Evolutionary conservation across 1,284 basidiomycete species (phyloP).

Genomic region (Sphaerobolus stellatus): DNA sequence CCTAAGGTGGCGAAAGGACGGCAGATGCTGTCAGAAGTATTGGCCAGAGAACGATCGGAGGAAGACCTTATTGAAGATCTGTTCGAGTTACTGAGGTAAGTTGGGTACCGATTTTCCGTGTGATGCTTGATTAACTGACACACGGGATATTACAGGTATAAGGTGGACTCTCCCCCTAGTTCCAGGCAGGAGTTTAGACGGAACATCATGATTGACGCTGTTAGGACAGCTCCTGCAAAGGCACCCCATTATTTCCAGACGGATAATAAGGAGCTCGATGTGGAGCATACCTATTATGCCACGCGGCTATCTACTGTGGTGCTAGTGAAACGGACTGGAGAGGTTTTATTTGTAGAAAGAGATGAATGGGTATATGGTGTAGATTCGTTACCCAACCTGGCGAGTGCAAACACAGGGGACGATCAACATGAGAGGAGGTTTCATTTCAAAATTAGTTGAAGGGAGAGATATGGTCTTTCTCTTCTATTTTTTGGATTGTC

Average conservation of each 20-base stretch:
- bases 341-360: conserved; percentile 66
- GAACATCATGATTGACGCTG: conserved; percentile 11
- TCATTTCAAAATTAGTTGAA: conserved; percentile 1
- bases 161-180: background rate
- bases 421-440: conserved; percentile 6
- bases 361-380: conserved; percentile 54
- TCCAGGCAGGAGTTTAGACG: conserved; percentile 3
- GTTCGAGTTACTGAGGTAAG: conserved; percentile 66
- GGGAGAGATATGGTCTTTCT: background rate
- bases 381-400: background rate
- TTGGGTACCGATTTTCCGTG: conserved; percentile 30
- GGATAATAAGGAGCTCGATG: background rate
- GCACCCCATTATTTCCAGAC: background rate
- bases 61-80: conserved; percentile 53
- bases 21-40: conserved; percentile 42
- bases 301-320: conserved; percentile 74
- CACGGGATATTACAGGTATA: conserved; percentile 8
- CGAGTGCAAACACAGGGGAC: background rate
- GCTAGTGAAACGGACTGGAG: conserved; percentile 59
- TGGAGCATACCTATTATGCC: conserved; percentile 45
- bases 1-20: conserved; percentile 67
- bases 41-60: conserved; percentile 42
- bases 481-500: background rate
- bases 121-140: background rate
- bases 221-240: background rate